Base-by-base conservation (phyloP, 176 grass and related monocot genomes). In the Aechmea fasciata region DNA sequence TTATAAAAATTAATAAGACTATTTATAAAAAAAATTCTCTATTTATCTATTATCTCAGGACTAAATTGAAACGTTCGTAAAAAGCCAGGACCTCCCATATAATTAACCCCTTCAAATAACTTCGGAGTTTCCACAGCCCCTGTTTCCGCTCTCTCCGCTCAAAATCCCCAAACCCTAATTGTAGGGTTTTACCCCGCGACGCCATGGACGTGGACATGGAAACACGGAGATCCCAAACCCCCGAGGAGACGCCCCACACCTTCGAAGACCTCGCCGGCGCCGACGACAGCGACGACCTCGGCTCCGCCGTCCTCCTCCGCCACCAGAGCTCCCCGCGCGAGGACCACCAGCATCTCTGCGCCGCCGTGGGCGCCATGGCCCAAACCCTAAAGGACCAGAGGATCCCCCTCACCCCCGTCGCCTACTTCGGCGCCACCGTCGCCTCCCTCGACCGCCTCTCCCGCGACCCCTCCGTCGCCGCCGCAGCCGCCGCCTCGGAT, bases 341-440 rank as follows among this genome's bases (percentile, higher is more conserved):
- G 71, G 86, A 92, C 2, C 68, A 83, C 28, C 77, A 97, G 79
- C 94, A 79, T 73, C 86, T 97, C 48, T 97, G 94, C 82, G 82
- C 89, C 71, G 74, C 77, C 71, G 79, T 88, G 59, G 86, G 83
- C 33, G 72, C 82, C 71, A 87, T 97, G 76, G 80, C 86, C 63
- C 93, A 92, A 77, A 69, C 89, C 47, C 71, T 97, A 14, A 85
- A 75, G 50, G 86, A 97, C 13, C 84, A 74, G 63, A 80, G 71
- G 14, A 24, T 92, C 0, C 15, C 79, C 4, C 50, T 81, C 57
- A 90, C 77, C 0, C 63, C 84, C 49, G 84, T 87, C 17, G 86
- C 89, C 14, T 97, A 92, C 86, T 97, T 92, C 63, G 81, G 77
- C 1, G 93, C 86, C 9, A 77, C 84, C 0, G 25, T 61, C 1